phyloP scores from a whole-genome alignment of 2,329 filamentous ascomycete species.

The Paecilomyces dactylethromorphus region DNA sequence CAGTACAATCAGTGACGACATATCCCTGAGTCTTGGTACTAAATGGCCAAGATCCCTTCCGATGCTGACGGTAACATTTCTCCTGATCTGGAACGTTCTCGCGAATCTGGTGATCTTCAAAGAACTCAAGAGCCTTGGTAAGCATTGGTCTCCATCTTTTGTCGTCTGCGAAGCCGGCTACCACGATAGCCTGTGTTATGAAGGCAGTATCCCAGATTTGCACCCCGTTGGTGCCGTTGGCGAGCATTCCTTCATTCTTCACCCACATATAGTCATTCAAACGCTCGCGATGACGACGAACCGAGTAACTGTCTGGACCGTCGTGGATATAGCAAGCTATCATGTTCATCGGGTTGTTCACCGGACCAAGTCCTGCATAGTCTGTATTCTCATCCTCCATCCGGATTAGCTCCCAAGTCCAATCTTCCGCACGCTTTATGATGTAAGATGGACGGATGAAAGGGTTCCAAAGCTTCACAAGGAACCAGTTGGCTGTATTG shows the following conservation, averaged over 20 bases:
- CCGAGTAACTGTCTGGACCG: slow-evolving; percentile 64
- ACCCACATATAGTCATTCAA: slow-evolving; percentile 87
- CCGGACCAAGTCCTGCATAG: slow-evolving; percentile 77
- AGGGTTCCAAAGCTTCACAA: slow-evolving; percentile 75
- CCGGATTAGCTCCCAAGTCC: slow-evolving; percentile 74
- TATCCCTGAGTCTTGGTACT: slow-evolving; percentile 91
- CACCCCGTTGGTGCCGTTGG: slow-evolving; percentile 96
- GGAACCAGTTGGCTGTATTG: slow-evolving; percentile 67
- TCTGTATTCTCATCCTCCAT: slow-evolving; percentile 93
- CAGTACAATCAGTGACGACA: slow-evolving; percentile 88
- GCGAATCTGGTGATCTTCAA: slow-evolving; percentile 85
- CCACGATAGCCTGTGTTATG: slow-evolving; percentile 72
- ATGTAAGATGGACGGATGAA: slow-evolving; percentile 63
- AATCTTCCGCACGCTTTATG: slow-evolving; percentile 66
- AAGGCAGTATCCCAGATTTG: slow-evolving; percentile 97
- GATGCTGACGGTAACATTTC: slow-evolving; percentile 77
- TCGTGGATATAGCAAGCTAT: slow-evolving; percentile 78
- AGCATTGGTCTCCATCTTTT: slow-evolving; percentile 78
- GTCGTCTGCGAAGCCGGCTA: slow-evolving; percentile 70
- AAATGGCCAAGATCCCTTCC: slow-evolving; percentile 94
- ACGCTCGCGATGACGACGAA: slow-evolving; percentile 71
- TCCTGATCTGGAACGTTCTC: slow-evolving; percentile 73
- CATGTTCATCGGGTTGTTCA: slow-evolving; percentile 87
- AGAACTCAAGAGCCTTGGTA: slow-evolving; percentile 70
- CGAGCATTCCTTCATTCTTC: slow-evolving; percentile 84